These are phyloP conservation scores for Coniferiporia weirii DNA, from an alignment of 1,284 basidiomycete species.

Conservation along the genomic window DNA sequence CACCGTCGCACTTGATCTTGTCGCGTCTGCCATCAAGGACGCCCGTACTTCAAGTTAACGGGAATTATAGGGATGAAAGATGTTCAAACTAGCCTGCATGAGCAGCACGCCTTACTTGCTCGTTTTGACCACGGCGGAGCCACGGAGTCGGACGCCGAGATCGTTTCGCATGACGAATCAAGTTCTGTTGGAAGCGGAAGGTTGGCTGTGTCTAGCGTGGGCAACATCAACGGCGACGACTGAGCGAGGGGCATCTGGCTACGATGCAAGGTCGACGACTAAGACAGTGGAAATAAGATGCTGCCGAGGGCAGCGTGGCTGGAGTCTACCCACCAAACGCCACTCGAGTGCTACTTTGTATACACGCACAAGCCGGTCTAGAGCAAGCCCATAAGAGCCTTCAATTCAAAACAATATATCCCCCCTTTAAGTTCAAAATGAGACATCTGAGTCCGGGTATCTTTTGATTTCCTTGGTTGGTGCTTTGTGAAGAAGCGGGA, in stretches of 20 bases:
- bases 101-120: conserved; percentile 13
- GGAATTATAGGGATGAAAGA: neutral
- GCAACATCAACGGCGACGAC: neutral
- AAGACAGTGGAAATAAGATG: neutral
- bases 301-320: neutral
- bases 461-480: no score
- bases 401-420: no score
- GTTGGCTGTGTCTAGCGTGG: neutral
- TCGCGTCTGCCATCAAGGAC: conserved; percentile 38
- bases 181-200: neutral
- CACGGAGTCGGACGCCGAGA: neutral
- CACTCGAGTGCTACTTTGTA: no score
- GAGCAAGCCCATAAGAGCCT: no score
- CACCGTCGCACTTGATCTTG: conserved; percentile 53
- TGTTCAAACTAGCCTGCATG: conserved; percentile 8
- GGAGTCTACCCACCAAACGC: no score
- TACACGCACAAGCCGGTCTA: no score
- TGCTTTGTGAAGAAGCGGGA: no score
- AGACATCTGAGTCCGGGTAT: no score
- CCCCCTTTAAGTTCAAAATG: no score
- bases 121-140: conserved; percentile 4
- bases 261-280: neutral
- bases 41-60: neutral
- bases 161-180: neutral
- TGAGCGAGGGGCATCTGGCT: neutral